phyloP scores from a whole-genome alignment of 805 yeast genomes.

The Limtongozyma cylindracea region DNA sequence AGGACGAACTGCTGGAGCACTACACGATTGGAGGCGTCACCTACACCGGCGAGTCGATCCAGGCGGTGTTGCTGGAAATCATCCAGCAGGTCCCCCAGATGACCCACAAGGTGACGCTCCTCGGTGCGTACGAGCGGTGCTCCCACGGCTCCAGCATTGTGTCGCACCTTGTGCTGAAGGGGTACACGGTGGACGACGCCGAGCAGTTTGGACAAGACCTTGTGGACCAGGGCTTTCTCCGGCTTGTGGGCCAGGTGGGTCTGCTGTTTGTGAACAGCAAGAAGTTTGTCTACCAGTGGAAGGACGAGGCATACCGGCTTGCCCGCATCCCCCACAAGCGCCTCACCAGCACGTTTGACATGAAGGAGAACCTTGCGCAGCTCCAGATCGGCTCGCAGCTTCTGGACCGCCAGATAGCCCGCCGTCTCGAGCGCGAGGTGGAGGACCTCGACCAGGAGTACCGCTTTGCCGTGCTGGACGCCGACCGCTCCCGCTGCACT shows the following conservation, averaged over 20 bases:
- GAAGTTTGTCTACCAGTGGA: slow-evolving; percentile 63
- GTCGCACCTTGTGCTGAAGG: slow-evolving; percentile 14
- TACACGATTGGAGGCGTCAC: slow-evolving; percentile 10
- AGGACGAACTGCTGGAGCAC: slow-evolving; percentile 4
- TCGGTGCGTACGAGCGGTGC: slow-evolving; percentile 41
- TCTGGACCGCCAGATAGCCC: too few relatives aligned
- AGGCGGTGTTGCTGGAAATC: slow-evolving; percentile 10
- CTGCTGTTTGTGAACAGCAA: slow-evolving; percentile 47
- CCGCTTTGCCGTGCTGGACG: slow-evolving; percentile 21
- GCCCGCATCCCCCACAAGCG: slow-evolving; percentile 4
- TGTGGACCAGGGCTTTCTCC: slow-evolving; percentile 29
- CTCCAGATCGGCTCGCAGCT: slow-evolving; percentile 23
- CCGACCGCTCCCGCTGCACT: slow-evolving; percentile 46
- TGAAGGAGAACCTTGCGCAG: slow-evolving; percentile 15
- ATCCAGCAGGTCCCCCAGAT: slow-evolving; percentile 19
- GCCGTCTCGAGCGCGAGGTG: slow-evolving; percentile 29
- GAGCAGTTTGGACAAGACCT: slow-evolving; percentile 59
- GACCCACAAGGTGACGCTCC: slow-evolving; percentile 35
- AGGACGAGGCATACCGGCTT: slow-evolving; percentile 32
- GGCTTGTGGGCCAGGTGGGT: slow-evolving; percentile 38
- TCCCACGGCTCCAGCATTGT: slow-evolving; percentile 34
- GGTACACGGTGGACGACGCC: slow-evolving; percentile 25
- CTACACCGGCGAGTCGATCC: slow-evolving; percentile 8
- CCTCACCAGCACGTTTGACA: slow-evolving; percentile 4
- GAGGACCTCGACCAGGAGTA: slow-evolving; percentile 23